These are phyloP conservation scores for Cenchrus purpureus DNA, from an alignment of 176 grass and related monocot species.

Conservation along the genomic window DNA sequence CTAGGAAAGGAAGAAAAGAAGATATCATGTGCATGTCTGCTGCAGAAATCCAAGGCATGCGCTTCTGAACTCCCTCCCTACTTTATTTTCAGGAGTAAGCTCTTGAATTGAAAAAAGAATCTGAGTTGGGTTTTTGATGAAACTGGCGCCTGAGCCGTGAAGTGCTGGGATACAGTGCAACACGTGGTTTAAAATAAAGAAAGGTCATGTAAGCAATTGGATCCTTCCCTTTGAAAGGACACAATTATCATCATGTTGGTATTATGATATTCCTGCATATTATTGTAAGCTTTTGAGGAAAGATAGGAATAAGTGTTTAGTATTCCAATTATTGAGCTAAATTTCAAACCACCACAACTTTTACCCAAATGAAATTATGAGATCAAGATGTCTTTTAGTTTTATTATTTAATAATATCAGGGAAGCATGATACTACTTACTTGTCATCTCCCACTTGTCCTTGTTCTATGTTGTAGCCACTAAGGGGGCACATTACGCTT, in stretches of 20 bases:
- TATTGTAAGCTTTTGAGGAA: slow-evolving; percentile 21
- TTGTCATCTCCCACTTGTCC: slow-evolving; percentile 19
- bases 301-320: neutral
- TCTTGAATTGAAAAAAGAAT: neutral
- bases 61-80: neutral
- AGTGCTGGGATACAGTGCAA: neutral
- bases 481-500: neutral
- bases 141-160: neutral
- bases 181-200: slow-evolving; percentile 6
- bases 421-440: slow-evolving; percentile 21
- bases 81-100: neutral
- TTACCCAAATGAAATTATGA: slow-evolving; percentile 19
- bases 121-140: neutral
- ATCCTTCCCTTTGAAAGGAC: slow-evolving; percentile 2
- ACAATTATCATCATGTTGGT: slow-evolving; percentile 18
- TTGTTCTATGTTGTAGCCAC: slow-evolving; percentile 12
- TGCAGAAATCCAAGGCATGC: slow-evolving; percentile 8
- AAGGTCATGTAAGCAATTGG: neutral
- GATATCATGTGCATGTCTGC: neutral
- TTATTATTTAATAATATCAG: slow-evolving; percentile 29
- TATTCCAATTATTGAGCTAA: slow-evolving; percentile 24
- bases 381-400: slow-evolving; percentile 5
- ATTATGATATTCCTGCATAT: slow-evolving; percentile 16
- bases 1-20: neutral
- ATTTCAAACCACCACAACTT: neutral